Base-by-base conservation (phyloP, 208 protist species). In the Plasmodiophora brassicae region DNA sequence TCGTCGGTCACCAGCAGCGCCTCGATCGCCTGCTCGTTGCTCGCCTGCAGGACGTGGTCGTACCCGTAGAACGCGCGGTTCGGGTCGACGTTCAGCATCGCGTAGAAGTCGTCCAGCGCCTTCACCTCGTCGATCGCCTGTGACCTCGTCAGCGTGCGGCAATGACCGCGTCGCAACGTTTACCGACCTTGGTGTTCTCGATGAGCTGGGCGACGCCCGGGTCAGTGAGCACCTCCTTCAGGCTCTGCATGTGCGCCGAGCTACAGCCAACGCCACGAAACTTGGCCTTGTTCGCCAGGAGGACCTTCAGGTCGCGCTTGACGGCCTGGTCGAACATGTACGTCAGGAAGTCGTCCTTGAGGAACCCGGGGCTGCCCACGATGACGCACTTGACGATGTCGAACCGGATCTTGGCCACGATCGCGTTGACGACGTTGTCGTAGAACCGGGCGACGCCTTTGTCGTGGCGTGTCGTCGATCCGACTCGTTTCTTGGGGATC, bases 371-470 rank as follows among this genome's bases (percentile, higher is more conserved):
- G 43, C 84, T 86, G 45, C 46, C 84, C 35, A 86, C 36, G 10
- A 86, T 36, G 1, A 86, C 28, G n/a, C 84, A 86, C n/a, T 86
- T 86, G 28, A 86, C 84, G 25, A 86, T n/a, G 43, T 86, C 84
- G 50, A 86, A 86, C 36, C 50, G 5, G n/a, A 86, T 86, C 36
- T 86, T 53, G 10, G 5, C 36, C 28, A 5, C 20, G 28, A 86
- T 86, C 36, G 84, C 28, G 10, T 28, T 65, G 10, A 86, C 28
- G 10, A 86, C 84, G 28, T 86, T 25, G 25, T 71, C 50, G 28
- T 54, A 86, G 50, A 86, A 86, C 5, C 50, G 5, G 25, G 36
- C 14, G 14, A 86, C 14, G 25, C 46, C 84, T 57, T 71, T 71
- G 44, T 86, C 84, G 28, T 86, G 84, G 1, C 84, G 5, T 38